Conservation (phyloP, 441 rosid genomes). For the Pelargonium fulgidum region DNA sequence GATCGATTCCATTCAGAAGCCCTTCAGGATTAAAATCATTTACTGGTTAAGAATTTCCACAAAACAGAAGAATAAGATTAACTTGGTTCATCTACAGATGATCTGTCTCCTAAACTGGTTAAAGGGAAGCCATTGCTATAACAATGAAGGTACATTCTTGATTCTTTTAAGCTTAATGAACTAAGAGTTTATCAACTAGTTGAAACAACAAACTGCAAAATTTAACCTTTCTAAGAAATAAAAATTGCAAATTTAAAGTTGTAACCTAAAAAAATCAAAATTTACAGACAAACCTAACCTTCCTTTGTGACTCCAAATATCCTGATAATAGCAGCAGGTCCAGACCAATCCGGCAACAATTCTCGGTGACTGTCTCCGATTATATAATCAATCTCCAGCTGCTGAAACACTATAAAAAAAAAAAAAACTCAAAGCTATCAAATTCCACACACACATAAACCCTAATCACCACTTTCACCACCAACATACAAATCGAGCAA, state of each 20-base stretch:
- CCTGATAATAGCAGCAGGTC: conserved; percentile 75
- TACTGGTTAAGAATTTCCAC: not conserved
- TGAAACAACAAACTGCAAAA: not conserved
- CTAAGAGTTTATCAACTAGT: not conserved
- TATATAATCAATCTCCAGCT: conserved; percentile 87
- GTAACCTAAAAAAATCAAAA: not conserved
- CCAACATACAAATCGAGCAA: not conserved
- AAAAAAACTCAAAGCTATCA: conserved; percentile 2
- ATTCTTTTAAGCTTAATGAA: not conserved
- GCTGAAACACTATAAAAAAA: conserved; percentile 60
- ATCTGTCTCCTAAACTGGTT: not conserved
- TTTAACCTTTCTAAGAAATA: not conserved
- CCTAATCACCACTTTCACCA: not conserved
- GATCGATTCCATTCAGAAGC: not conserved
- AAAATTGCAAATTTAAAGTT: not conserved
- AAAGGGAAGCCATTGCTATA: not conserved
- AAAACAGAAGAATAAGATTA: no score
- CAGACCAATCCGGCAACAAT: conserved; percentile 54
- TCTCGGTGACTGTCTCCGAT: conserved; percentile 53
- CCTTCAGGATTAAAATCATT: not conserved
- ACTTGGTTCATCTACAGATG: not conserved
- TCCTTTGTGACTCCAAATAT: conserved; percentile 87
- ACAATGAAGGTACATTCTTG: not conserved
- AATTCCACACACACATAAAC: conserved; percentile 7
- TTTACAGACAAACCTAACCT: conserved; percentile 37